Percentiles rank a stretch among this genome's conserved stretches.
phyloP scores from a whole-genome alignment of 2,329 filamentous ascomycete species.

The Fusarium kyushuense region DNA sequence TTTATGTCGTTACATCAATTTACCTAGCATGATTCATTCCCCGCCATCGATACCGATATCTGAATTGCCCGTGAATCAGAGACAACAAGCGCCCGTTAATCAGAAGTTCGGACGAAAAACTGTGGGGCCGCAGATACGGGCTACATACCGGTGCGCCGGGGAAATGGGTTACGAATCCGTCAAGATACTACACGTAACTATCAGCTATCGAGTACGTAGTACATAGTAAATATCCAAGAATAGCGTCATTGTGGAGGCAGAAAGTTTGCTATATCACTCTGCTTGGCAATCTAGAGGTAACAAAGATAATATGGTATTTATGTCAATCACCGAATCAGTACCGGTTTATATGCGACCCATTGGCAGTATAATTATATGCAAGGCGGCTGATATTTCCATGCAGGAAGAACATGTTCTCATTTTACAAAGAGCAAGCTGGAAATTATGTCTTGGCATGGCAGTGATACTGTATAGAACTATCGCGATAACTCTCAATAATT shows the following conservation, averaged over 20 bases:
- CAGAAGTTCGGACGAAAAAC: slow-evolving; percentile 2
- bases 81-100: not conserved
- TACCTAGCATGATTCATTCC: not conserved
- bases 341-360: not conserved
- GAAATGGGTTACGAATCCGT: slow-evolving; percentile 2
- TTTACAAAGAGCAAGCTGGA: too few species aligned
- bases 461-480: too few species aligned
- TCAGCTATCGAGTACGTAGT: not conserved
- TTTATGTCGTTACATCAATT: slow-evolving; percentile 6
- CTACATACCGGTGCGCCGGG: slow-evolving; percentile 12
- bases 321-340: too few species aligned
- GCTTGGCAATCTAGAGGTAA: too few species aligned
- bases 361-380: too few species aligned
- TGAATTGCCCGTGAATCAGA: not conserved
- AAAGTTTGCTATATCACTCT: too few species aligned
- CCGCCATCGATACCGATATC: not conserved
- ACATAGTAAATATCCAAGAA: not conserved
- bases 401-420: too few species aligned
- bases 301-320: too few species aligned
- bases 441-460: too few species aligned
- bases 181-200: too few species aligned
- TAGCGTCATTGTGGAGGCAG: not conserved
- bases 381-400: too few species aligned
- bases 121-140: slow-evolving; percentile 16
- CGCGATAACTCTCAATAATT: too few species aligned